Evolutionary conservation across 148 eudicot species (phyloP), one percentile per base, ranked within the genome.

Genomic region (Mesembryanthemum crystallinum): DNA sequence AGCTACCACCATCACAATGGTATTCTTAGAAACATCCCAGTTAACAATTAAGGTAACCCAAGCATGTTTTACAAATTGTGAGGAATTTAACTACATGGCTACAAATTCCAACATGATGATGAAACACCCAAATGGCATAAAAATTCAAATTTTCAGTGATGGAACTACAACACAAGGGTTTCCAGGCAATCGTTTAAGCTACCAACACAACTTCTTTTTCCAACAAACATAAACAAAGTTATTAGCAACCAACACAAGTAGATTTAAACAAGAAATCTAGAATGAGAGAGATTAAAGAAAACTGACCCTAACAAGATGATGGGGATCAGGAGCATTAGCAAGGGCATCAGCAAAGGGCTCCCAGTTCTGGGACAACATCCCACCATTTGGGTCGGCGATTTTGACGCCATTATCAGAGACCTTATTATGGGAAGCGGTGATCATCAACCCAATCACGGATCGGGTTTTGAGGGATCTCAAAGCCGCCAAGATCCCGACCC

Each of bases 391-490:
- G 67, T 94, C 98, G 3, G 98, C 91, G 23, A 94, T 83, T 74
- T 94, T 94, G 72, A 94, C 88, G 0, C 98, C 98, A 82, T 94
- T 94, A 68, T 94, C 98, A 20, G 87, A 83, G 5, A 85, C 92
- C 51, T 87, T 67, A 62, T 94, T 94, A 59, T 94, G 98, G 0
- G 98, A 94, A 37, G 98, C 98, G 1, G 98, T 94, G 88, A 94
- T 94, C 98, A 94, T 92, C 82, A 94, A 74, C 0, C 98, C 98
- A 51, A 88, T 87, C 47, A 85, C 87, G 0, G 92, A 83, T 20
- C 81, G 70, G 0, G 90, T 90, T 74, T 92, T 84, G 9, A 94
- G 21, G 0, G 98, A 89, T 77, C 98, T 83, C 37, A 94, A 63
- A 0, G 91, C 97, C 39, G 97, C 98, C 80, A 94, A 67, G 64